Evolutionary conservation across 805 yeast genomes (phyloP), one percentile per base, ranked within the genome.

Genomic region (Candida patagonica): DNA sequence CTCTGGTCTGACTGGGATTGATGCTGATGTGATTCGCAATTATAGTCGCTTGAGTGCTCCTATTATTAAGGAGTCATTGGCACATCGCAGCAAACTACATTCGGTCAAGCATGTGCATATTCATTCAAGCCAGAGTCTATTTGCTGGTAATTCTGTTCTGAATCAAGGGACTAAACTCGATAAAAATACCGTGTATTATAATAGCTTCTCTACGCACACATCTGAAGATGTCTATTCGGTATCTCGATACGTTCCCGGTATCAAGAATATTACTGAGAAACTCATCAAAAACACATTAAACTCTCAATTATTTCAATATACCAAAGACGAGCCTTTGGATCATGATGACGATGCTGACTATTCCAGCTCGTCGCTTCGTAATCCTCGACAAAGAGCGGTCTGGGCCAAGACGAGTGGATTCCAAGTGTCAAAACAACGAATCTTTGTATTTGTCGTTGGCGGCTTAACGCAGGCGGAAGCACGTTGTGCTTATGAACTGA

Each of bases 401-500:
- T 82, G 92, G 92, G 82, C 86, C 3, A 75, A 71, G 43, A 63
- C 67, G 15, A 56, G 59, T 3, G 43, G 53, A 35, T 53, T 48
- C 29, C 62, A 56, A 34, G 63, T 62, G 2, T 65, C 67, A 35
- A 66, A 76, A 48, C 95, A 85, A 54, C 66, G 92, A 37, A 66
- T 88, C 6, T 73, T 88, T 48, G 74, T 87, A 42, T 92, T 77
- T 54, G 72, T 86, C 21, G 80, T 94, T 1, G 99, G 99, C 17
- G 98, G 97, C 6, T 61, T 83, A 16, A 85, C 97, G 0, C 74
- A 80, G 48, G 73, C 88, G 2, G 99, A 92, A 59, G 63, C 81
- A 22, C 72, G 89, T 46, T 71, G 84, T 9, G 77, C 79, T 3
- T 79, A 83, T 50, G 89, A 84, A 46, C 67, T 86, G 35, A 72